Percentiles rank a stretch among this genome's conserved stretches.
These are phyloP conservation scores for Mortierella antarctica DNA, from an alignment of 192 early-diverging fungal species.

Conservation along the genomic window DNA sequence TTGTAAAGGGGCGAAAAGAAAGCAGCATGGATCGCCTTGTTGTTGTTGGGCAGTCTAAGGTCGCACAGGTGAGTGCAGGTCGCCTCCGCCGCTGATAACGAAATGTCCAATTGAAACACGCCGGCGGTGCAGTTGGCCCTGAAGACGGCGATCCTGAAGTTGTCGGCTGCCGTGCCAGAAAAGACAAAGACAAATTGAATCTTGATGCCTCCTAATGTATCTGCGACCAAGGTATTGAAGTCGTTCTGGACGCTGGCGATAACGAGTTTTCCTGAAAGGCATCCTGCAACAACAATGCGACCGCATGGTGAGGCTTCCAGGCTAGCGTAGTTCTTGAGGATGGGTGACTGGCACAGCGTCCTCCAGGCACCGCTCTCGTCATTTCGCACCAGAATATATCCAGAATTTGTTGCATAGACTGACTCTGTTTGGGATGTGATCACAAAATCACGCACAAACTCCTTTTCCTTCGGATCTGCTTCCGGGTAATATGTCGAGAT, in stretches of 20 bases:
- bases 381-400: conserved; percentile 55
- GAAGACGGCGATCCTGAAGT: conserved; percentile 40
- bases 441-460: conserved; percentile 47
- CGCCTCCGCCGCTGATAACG: not conserved
- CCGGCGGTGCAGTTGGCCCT: conserved; percentile 49
- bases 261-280: conserved; percentile 63
- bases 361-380: conserved; percentile 39
- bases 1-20: conserved; percentile 39
- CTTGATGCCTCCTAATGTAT: conserved; percentile 42
- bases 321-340: conserved; percentile 64
- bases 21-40: conserved; percentile 49
- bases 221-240: conserved; percentile 53
- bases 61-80: conserved; percentile 30
- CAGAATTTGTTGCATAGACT: conserved; percentile 30
- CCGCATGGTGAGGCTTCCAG: conserved; percentile 65
- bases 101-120: conserved; percentile 24
- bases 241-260: conserved; percentile 56
- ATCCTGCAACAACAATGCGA: conserved; percentile 62
- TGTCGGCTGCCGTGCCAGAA: not conserved
- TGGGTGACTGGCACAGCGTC: conserved; percentile 47
- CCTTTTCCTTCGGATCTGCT: conserved; percentile 23
- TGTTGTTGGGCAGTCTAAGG: conserved; percentile 40
- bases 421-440: conserved; percentile 25
- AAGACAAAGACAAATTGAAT: conserved; percentile 47
- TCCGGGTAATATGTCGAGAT: conserved; percentile 28